Conservation (phyloP, 1,284 basidiomycete genomes). For the Hymenochaete sp. region DNA sequence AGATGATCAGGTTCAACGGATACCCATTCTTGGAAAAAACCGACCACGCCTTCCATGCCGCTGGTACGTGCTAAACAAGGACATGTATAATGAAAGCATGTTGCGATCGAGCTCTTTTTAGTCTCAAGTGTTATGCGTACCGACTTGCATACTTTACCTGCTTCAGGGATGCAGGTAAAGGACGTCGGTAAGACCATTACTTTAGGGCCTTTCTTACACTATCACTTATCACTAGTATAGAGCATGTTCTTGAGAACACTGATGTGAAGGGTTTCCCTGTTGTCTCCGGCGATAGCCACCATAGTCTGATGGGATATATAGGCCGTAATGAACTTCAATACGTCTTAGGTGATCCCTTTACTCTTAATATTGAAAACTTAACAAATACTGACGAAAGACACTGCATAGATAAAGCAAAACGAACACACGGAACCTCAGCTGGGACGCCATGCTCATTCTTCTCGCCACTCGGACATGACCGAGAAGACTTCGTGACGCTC, state of each 20-base stretch:
- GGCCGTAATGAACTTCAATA: conserved; percentile 79
- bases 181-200: conserved; percentile 59
- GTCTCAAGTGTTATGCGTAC: conserved; percentile 87
- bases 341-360: conserved; percentile 58
- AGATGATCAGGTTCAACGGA: conserved; percentile 95
- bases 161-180: conserved; percentile 66
- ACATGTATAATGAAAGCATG: conserved; percentile 1
- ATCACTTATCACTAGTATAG: conserved; percentile 30
- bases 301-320: conserved; percentile 80
- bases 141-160: conserved; percentile 66
- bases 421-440: conserved; percentile 48
- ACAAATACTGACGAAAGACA: neutral
- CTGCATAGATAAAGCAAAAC: conserved; percentile 58
- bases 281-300: conserved; percentile 48
- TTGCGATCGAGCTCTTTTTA: conserved; percentile 24
- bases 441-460: conserved; percentile 70
- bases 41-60: conserved; percentile 83
- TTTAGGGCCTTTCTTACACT: conserved; percentile 5
- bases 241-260: conserved; percentile 58
- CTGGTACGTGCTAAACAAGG: conserved; percentile 46
- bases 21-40: conserved; percentile 95
- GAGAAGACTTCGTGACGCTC: conserved; percentile 40
- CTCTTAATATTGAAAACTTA: neutral
- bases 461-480: conserved; percentile 36
- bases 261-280: conserved; percentile 91